Evolutionary conservation across 169 alveolate genomes (phyloP).

Genomic region (Plasmodium gaboni): DNA sequence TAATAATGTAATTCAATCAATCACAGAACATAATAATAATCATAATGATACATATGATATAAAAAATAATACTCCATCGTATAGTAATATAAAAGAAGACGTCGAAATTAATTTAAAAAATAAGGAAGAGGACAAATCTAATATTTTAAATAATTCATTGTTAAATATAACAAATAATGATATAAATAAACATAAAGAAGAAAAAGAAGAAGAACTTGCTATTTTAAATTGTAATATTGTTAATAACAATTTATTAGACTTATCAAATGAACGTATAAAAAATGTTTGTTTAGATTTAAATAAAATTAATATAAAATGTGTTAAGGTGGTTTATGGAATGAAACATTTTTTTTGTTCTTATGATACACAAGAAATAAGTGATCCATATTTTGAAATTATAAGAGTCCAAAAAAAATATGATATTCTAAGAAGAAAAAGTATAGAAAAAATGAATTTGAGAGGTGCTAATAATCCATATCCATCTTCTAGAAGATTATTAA

Average conservation of each 20-base stretch:
- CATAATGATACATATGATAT: too few species aligned
- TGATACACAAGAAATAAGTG: conserved; percentile 46
- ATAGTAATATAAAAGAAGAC: too few species aligned
- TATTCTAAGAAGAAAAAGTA: conserved; percentile 11
- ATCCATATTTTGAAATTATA: conserved; percentile 57
- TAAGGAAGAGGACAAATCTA: too few species aligned
- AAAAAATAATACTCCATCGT: too few species aligned
- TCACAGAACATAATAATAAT: too few species aligned
- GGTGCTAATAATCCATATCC: conserved; percentile 14
- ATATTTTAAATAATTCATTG: too few species aligned
- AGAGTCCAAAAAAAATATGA: conserved; percentile 64
- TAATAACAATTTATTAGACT: not conserved
- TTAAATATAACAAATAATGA: not conserved
- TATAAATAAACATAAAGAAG: not conserved
- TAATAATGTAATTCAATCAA: too few species aligned
- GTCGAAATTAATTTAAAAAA: too few species aligned
- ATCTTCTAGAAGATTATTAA: conserved; percentile 43
- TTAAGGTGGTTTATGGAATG: conserved; percentile 49
- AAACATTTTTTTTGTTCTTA: conserved; percentile 72
- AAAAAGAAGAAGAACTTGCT: not conserved
- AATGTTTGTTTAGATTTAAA: conserved; percentile 23
- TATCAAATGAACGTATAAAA: conserved; percentile 11
- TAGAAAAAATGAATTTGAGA: conserved; percentile 60
- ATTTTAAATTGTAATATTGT: not conserved
- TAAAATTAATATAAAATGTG: conserved; percentile 51